A percentile compares a stretch with the other conserved stretches of the same genome.
phyloP scores from a whole-genome alignment of 768 basidiomycete genomes.

The Naganishia vaughanmartiniae region DNA sequence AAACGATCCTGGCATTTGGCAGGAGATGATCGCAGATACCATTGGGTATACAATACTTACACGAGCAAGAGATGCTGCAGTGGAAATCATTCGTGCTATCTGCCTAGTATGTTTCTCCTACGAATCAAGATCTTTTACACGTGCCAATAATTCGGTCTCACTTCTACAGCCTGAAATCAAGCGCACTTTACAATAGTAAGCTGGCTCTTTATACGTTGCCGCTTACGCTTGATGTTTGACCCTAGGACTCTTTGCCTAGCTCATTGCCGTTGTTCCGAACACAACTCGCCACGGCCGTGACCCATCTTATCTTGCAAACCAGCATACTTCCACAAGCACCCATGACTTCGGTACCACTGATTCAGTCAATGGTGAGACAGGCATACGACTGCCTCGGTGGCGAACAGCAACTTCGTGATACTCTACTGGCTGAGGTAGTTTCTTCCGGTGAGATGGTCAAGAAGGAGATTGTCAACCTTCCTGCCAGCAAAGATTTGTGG shows the following conservation, averaged over 20 bases:
- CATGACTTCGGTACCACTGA: slow-evolving; percentile 40
- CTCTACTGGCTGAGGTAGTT: slow-evolving; percentile 7
- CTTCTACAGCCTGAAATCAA: slow-evolving; percentile 43
- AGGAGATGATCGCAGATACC: slow-evolving; percentile 37
- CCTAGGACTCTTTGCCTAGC: slow-evolving; percentile 23
- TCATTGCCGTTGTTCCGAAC: slow-evolving; percentile 48
- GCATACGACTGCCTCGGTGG: slow-evolving; percentile 41
- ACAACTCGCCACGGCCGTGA: slow-evolving; percentile 40
- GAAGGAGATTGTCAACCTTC: slow-evolving; percentile 21
- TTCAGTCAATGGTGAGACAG: slow-evolving; percentile 40
- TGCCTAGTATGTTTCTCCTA: slow-evolving; percentile 41
- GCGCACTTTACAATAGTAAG: slow-evolving; percentile 47
- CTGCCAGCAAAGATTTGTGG: slow-evolving; percentile 8
- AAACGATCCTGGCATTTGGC: slow-evolving; percentile 37
- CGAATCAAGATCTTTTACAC: too few relatives aligned
- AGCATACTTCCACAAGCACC: slow-evolving; percentile 38
- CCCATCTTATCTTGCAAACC: slow-evolving; percentile 39
- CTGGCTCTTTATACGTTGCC: not conserved
- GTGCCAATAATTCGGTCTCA: not conserved
- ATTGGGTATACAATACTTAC: slow-evolving; percentile 46
- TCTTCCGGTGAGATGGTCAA: slow-evolving; percentile 21
- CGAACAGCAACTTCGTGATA: slow-evolving; percentile 32
- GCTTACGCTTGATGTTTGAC: not conserved
- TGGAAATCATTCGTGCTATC: slow-evolving; percentile 46
- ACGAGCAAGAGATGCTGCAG: slow-evolving; percentile 46